Base-by-base conservation (phyloP, 768 basidiomycete genomes). In the Mrakia blollopis region DNA sequence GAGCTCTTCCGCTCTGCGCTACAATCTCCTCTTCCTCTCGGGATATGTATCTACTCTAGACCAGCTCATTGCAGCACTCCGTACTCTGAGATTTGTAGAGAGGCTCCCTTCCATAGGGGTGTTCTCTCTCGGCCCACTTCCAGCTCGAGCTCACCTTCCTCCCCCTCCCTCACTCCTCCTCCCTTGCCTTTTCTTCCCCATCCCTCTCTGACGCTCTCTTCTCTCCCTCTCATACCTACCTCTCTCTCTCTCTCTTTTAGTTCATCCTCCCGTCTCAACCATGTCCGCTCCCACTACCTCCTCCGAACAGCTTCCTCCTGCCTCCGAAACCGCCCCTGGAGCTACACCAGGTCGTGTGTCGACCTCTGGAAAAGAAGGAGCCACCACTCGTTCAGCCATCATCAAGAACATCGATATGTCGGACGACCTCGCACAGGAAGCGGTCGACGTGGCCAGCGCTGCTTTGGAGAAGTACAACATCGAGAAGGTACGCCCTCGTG, bases 371-470 rank as follows among this genome's bases (percentile, higher is more conserved):
- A 35, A 35, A 25, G 37, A 21, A 39, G 65, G 37, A 68, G 35
- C 18, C 11, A 39, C 72, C 52, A 37, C 85, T 13, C 65, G 67
- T 8, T 94, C 94, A 83, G 93, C 94, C 78, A 90, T 92, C 86
- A 93, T 98, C 82, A 97, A 97, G 86, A 94, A 92, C 82, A 93
- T 95, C 79, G 95, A 98, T 85, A 97, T 97, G 94, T 88, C 86
- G 81, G 94, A 97, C 80, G 93, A 96, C 83, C 91, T 97, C 93
- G 94, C 97, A 85, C 91, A 94, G 85, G 91, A 93, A 85, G 89
- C 89, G 80, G 91, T 98, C 80, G 93, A 97, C 81, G 89, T 95
- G 81, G 90, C 93, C 54, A 88, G 88, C 25, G 87, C 89, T 32
- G 92, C 94, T 1, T 88, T 98, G 84, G 91, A 94, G 81, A 92